phyloP scores from a whole-genome alignment of 805 yeast genomes.

The Ogataea pilisensis region DNA sequence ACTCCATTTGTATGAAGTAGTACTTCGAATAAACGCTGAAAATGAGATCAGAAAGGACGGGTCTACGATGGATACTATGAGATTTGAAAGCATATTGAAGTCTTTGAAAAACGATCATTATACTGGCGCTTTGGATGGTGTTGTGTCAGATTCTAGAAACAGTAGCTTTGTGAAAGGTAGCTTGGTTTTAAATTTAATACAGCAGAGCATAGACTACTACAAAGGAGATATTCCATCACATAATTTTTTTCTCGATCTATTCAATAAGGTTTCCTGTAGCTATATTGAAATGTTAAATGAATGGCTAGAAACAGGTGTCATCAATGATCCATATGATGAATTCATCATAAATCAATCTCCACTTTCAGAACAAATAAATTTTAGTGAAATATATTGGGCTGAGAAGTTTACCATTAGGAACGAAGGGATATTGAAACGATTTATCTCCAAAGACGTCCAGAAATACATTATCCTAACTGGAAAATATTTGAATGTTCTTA shows the following conservation, averaged over 20 bases:
- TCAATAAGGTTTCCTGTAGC: slow-evolving; percentile 54
- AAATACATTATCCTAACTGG: slow-evolving; percentile 77
- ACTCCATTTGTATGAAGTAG: slow-evolving; percentile 55
- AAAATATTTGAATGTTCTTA: slow-evolving; percentile 70
- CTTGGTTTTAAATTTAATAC: slow-evolving; percentile 56
- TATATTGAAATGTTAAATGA: slow-evolving; percentile 64
- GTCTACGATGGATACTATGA: slow-evolving; percentile 25
- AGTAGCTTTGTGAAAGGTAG: slow-evolving; percentile 76
- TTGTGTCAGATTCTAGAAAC: slow-evolving; percentile 47
- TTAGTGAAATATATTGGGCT: slow-evolving; percentile 63
- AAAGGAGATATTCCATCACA: slow-evolving; percentile 63
- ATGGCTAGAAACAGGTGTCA: slow-evolving; percentile 76
- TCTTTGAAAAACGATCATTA: slow-evolving; percentile 39
- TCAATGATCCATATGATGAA: slow-evolving; percentile 79
- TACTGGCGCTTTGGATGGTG: slow-evolving; percentile 44
- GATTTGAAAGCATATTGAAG: slow-evolving; percentile 29
- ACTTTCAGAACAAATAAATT: slow-evolving; percentile 5
- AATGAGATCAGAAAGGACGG: slow-evolving; percentile 36
- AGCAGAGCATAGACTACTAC: slow-evolving; percentile 48
- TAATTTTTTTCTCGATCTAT: slow-evolving; percentile 47
- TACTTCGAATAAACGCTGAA: slow-evolving; percentile 46
- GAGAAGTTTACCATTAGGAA: slow-evolving; percentile 68
- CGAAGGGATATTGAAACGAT: slow-evolving; percentile 71
- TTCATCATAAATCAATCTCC: slow-evolving; percentile 57
- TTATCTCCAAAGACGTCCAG: slow-evolving; percentile 49